phyloP scores from a whole-genome alignment of 768 basidiomycete species.

The Austroboletus festivus region DNA sequence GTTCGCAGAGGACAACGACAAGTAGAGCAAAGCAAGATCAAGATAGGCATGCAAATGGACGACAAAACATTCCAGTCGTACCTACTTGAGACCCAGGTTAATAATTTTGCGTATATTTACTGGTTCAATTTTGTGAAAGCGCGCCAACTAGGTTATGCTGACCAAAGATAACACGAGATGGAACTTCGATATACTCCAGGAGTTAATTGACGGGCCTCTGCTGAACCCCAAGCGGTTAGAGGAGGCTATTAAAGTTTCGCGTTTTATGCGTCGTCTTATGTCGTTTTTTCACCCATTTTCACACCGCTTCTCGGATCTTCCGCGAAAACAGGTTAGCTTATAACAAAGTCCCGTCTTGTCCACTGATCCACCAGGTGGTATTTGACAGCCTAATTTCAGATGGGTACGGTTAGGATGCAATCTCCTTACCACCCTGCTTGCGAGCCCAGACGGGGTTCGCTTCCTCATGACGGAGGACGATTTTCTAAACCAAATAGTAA shows the following conservation, averaged over 20 bases:
- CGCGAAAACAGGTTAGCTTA: constrained; percentile 53
- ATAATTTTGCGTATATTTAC: constrained; percentile 6
- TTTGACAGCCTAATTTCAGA: constrained; percentile 61
- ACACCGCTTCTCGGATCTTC: constrained; percentile 83
- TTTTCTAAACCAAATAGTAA: constrained; percentile 77
- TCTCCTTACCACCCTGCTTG: constrained; percentile 77
- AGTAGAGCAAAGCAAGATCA: constrained; percentile 86
- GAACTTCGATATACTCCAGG: constrained; percentile 87
- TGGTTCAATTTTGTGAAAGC: neutral
- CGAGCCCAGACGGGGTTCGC: constrained; percentile 77
- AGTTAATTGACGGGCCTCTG: constrained; percentile 88
- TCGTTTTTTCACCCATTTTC: constrained; percentile 90
- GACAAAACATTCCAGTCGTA: constrained; percentile 85
- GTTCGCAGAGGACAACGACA: constrained; percentile 85
- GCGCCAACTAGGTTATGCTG: constrained; percentile 61
- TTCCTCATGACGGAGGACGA: constrained; percentile 83
- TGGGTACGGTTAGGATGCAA: constrained; percentile 88
- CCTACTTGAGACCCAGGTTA: constrained; percentile 83
- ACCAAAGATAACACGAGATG: constrained; percentile 89
- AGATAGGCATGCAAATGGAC: constrained; percentile 92
- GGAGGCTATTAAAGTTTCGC: constrained; percentile 87
- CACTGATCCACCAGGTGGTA: neutral
- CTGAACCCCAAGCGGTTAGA: constrained; percentile 90
- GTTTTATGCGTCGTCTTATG: constrained; percentile 88
- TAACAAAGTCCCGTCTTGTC: neutral